Conservation (phyloP, 768 basidiomycete species). For the Pleurotus tuber-regium region DNA sequence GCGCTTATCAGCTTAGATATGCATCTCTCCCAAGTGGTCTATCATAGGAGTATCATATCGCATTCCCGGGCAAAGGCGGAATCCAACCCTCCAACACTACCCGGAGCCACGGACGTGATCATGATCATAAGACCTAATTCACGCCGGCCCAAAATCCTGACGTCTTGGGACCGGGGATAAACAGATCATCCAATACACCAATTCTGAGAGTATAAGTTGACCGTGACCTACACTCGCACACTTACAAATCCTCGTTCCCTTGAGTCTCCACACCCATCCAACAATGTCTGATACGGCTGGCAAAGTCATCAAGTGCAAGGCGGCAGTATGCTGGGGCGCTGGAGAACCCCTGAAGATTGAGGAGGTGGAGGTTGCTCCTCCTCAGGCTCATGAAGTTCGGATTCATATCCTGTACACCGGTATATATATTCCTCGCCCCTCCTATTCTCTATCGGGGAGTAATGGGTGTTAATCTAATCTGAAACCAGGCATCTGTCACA, state of each 20-base stretch:
- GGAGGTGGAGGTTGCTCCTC: constrained; percentile 92
- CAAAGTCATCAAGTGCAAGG: constrained; percentile 83
- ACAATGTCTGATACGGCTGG: constrained; percentile 76
- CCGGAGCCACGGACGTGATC: constrained; percentile 7
- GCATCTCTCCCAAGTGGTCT: no score
- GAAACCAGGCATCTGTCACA: constrained; percentile 84
- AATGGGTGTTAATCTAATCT: not conserved
- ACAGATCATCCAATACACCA: not conserved
- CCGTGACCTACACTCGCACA: constrained; percentile 1
- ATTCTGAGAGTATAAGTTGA: constrained; percentile 4
- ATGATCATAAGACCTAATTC: constrained; percentile 9
- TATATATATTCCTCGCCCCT: constrained; percentile 27
- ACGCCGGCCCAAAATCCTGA: constrained; percentile 4
- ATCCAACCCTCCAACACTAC: not conserved
- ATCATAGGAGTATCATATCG: no score
- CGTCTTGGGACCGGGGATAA: not conserved
- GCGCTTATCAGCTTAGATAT: constrained; percentile 9
- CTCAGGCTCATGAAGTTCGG: constrained; percentile 86
- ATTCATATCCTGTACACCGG: constrained; percentile 93
- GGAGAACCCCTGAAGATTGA: constrained; percentile 85
- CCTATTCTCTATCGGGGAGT: not conserved
- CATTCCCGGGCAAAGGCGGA: not conserved
- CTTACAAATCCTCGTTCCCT: constrained; percentile 20
- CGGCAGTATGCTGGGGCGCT: constrained; percentile 94
- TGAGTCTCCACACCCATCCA: constrained; percentile 17